Evolutionary conservation across 768 basidiomycete genomes (phyloP).

Genomic region (Trametes villosa): DNA sequence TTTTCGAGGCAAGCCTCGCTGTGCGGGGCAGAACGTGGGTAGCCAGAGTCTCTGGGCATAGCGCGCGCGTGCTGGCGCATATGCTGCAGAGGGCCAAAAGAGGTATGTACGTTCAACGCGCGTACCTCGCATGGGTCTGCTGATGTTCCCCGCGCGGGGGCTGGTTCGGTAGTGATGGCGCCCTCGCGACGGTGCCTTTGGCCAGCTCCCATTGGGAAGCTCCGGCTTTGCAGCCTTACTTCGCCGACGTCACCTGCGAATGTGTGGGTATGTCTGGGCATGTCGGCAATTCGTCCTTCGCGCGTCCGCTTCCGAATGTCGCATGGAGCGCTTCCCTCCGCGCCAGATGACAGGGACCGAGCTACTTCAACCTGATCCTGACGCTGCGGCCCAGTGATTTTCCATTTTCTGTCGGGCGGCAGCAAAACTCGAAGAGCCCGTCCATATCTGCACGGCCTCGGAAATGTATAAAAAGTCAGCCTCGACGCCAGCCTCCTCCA

Average conservation of each 20-base stretch:
- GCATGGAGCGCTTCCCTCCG: slow-evolving; percentile 1
- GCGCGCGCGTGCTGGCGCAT: background rate
- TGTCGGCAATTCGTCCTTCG: background rate
- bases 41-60: background rate
- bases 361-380: background rate
- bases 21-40: background rate
- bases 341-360: background rate
- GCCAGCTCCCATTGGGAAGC: background rate
- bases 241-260: slow-evolving; percentile 4
- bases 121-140: background rate
- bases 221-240: background rate
- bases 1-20: background rate
- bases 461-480: background rate
- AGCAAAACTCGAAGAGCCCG: background rate
- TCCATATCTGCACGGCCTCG: background rate
- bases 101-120: background rate
- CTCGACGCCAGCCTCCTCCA: background rate
- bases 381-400: background rate
- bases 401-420: background rate
- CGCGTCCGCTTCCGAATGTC: slow-evolving; percentile 4
- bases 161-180: background rate
- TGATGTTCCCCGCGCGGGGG: background rate
- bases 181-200: slow-evolving; percentile 5
- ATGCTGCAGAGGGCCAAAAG: no score
- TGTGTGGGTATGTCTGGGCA: no score